Conservation (phyloP, 352 stramenopile genomes). For the Phytophthora brassicae region DNA sequence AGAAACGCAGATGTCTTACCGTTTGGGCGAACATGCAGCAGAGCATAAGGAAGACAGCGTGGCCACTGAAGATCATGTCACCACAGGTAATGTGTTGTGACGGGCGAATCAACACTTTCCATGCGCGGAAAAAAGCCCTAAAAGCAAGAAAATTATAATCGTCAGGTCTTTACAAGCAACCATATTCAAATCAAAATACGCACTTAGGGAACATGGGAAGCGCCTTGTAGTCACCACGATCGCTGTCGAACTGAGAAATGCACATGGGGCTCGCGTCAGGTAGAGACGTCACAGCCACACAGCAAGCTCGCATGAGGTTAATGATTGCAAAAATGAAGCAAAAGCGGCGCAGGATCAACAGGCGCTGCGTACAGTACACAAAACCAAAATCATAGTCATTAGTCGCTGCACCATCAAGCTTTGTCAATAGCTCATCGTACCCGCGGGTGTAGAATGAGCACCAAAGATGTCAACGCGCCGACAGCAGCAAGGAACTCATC, state of each 20-base stretch:
- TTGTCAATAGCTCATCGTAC: constrained; percentile 39
- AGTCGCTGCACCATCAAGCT: not conserved
- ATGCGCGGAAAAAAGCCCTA: constrained; percentile 77
- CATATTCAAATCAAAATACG: constrained; percentile 10
- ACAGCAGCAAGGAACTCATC: constrained; percentile 83
- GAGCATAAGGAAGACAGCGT: constrained; percentile 85
- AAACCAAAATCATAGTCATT: constrained; percentile 5
- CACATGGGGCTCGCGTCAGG: constrained; percentile 86
- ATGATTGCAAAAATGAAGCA: constrained; percentile 85
- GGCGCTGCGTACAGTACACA: constrained; percentile 38
- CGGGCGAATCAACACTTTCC: constrained; percentile 80
- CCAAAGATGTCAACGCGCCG: constrained; percentile 60
- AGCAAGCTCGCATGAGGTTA: constrained; percentile 86
- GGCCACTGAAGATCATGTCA: constrained; percentile 89
- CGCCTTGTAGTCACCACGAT: constrained; percentile 75
- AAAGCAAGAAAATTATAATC: constrained; percentile 3
- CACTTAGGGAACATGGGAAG: constrained; percentile 88
- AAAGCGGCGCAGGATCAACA: constrained; percentile 83
- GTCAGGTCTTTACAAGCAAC: too few species aligned
- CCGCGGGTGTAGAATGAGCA: constrained; percentile 75
- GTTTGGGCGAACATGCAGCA: constrained; percentile 80
- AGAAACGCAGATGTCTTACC: constrained; percentile 30
- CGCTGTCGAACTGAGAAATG: constrained; percentile 80
- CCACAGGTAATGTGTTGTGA: constrained; percentile 88
- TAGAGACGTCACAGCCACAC: constrained; percentile 84